These are phyloP conservation scores for Trametes villosa DNA, from an alignment of 768 basidiomycete species.

Conservation along the genomic window DNA sequence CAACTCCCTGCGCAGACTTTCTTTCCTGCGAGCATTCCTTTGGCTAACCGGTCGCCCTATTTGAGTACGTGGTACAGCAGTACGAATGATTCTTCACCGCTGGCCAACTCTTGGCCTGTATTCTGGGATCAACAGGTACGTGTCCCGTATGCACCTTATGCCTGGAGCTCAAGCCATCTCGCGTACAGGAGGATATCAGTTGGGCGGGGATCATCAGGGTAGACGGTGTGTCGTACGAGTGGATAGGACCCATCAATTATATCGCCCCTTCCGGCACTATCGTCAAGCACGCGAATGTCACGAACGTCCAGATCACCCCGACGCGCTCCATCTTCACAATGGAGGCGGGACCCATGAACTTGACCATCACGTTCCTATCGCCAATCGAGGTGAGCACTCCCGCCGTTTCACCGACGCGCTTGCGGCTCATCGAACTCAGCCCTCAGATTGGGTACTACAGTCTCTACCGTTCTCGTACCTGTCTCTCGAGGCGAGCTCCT, in stretches of 20 bases:
- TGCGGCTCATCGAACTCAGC: conserved; percentile 23
- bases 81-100: background rate
- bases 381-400: conserved; percentile 40
- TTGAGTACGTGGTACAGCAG: conserved; percentile 26
- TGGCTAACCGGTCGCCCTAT: conserved; percentile 34
- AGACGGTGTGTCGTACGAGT: conserved; percentile 23
- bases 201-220: conserved; percentile 28
- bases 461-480: conserved; percentile 47
- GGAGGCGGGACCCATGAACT: conserved; percentile 39
- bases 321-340: conserved; percentile 40
- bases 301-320: conserved; percentile 37
- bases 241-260: conserved; percentile 15
- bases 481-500: conserved; percentile 33
- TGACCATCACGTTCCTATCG: conserved; percentile 43
- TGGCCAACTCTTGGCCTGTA: conserved; percentile 22
- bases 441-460: conserved; percentile 42
- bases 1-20: conserved; percentile 14
- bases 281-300: conserved; percentile 29
- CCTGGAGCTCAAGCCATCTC: background rate
- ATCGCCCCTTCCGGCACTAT: background rate
- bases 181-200: conserved; percentile 11
- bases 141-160: background rate
- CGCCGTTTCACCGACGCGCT: background rate
- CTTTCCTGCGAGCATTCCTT: conserved; percentile 30
- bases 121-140: conserved; percentile 23